Evolutionary conservation across 768 basidiomycete species (phyloP), one percentile per base, ranked within the genome.

Genomic region (Rhodocollybia butyracea): DNA sequence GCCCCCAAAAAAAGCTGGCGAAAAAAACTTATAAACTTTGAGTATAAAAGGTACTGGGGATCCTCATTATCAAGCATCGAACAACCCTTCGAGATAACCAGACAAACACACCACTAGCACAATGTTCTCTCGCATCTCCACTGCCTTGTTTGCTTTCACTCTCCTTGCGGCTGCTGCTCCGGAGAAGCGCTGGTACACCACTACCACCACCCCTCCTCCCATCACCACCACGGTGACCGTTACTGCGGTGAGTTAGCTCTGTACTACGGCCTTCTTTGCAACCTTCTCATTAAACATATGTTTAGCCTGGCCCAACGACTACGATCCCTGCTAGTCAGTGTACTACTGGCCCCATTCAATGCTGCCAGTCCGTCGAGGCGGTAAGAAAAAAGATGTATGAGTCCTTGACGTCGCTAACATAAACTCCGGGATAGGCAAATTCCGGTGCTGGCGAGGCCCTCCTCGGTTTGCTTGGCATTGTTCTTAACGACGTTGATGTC

Each of bases 381-480:
- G 47, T 50, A 26, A 34, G 47, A 11, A 12, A 5, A 24, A 17
- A 3, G 13, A 24, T 2, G 15, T n/a, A 19, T 30, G 13, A n/a
- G n/a, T n/a, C n/a, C n/a, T n/a, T 17, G 19, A 3, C n/a, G 12
- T 13, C 24, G 17, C 10, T 19, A 21, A 24, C 47, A 21, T 17
- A 50, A 19, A n/a, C 5, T 15, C 34, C 8, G 13, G 3, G 3
- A 46, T n/a, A 50, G 47, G 47, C 47, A 19, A 31, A 31, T 11
- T 50, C 47, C 50, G 41, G 0, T 7, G 40, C 56, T 1, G 56
- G 22, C 2, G 26, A 41, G 5, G 34, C 21, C 10, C 13, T 46
- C 29, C 47, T 50, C 15, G 42, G 48, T n/a, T 22, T 52, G 31
- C 56, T 57, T 15, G 56, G 56, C 22, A 32, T 57, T 34, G 56